phyloP scores from a whole-genome alignment of 805 yeast species.

The Wickerhamomyces ciferrii region DNA sequence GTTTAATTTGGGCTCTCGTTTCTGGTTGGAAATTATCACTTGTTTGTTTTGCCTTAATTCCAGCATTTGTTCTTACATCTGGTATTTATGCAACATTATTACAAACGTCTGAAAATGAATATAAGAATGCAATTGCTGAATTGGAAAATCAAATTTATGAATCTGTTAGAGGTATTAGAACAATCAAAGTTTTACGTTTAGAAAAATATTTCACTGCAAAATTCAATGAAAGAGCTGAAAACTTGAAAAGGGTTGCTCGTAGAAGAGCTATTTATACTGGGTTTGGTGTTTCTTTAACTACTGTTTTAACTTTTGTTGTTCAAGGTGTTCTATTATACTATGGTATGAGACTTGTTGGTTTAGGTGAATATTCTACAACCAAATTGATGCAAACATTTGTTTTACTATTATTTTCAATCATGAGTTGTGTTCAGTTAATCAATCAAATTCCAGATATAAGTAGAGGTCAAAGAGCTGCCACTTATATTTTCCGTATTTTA shows the following conservation, averaged over 20 bases:
- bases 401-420: conserved; percentile 66
- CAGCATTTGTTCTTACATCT: conserved; percentile 51
- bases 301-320: conserved; percentile 48
- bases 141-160: conserved; percentile 51
- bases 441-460: conserved; percentile 72
- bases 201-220: conserved; percentile 38
- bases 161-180: conserved; percentile 50
- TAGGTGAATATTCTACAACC: conserved; percentile 46
- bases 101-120: conserved; percentile 50
- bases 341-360: conserved; percentile 69
- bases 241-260: conserved; percentile 34
- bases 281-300: conserved; percentile 55
- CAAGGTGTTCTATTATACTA: conserved; percentile 75
- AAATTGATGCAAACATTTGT: conserved; percentile 67
- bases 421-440: conserved; percentile 55
- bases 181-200: conserved; percentile 56
- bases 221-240: conserved; percentile 26
- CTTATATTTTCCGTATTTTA: conserved; percentile 40
- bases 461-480: conserved; percentile 73
- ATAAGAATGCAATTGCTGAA: conserved; percentile 49
- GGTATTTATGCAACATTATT: conserved; percentile 44
- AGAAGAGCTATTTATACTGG: conserved; percentile 60
- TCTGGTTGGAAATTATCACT: conserved; percentile 85
- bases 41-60: conserved; percentile 75
- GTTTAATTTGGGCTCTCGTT: conserved; percentile 72